A percentile compares a stretch with the other conserved stretches of the same genome.
Evolutionary conservation across 495 filamentous ascomycete species (phyloP).

Genomic region (Tuber brumale): DNA sequence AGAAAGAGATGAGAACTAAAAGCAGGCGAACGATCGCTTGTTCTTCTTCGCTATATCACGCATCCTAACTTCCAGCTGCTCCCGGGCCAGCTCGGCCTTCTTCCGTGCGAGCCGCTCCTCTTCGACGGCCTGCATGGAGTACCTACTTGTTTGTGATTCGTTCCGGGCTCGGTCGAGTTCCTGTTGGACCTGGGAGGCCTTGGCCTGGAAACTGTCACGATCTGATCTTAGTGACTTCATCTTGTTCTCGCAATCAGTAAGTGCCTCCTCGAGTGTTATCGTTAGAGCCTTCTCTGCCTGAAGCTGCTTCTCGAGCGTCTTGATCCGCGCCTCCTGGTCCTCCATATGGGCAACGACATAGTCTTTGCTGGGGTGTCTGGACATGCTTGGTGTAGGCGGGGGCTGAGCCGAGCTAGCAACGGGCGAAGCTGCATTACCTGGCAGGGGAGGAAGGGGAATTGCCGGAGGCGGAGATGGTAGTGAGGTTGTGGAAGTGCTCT

Average conservation of each 20-base stretch:
- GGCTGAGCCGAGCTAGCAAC: slow-evolving; percentile 47
- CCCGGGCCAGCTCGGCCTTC: slow-evolving; percentile 80
- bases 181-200: slow-evolving; percentile 66
- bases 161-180: slow-evolving; percentile 60
- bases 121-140: slow-evolving; percentile 86
- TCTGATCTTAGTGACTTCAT: slow-evolving; percentile 50
- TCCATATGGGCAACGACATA: slow-evolving; percentile 65
- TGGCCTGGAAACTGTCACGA: slow-evolving; percentile 81
- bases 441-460: slow-evolving; percentile 91
- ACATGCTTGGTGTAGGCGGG: slow-evolving; percentile 42
- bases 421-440: slow-evolving; percentile 49
- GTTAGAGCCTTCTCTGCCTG: slow-evolving; percentile 95
- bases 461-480: slow-evolving; percentile 84
- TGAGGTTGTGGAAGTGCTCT: slow-evolving; percentile 72
- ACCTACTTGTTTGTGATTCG: slow-evolving; percentile 62
- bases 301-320: slow-evolving; percentile 93
- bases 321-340: slow-evolving; percentile 89
- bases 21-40: slow-evolving; percentile 92
- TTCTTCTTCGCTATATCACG: slow-evolving; percentile 87
- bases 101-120: slow-evolving; percentile 81
- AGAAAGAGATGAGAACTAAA: slow-evolving; percentile 50
- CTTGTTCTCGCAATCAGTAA: slow-evolving; percentile 85
- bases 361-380: slow-evolving; percentile 74
- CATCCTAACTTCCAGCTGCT: slow-evolving; percentile 89
- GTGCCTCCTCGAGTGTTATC: slow-evolving; percentile 84